phyloP scores from a whole-genome alignment of 768 basidiomycete genomes.

The Sarcodon aspratus region DNA sequence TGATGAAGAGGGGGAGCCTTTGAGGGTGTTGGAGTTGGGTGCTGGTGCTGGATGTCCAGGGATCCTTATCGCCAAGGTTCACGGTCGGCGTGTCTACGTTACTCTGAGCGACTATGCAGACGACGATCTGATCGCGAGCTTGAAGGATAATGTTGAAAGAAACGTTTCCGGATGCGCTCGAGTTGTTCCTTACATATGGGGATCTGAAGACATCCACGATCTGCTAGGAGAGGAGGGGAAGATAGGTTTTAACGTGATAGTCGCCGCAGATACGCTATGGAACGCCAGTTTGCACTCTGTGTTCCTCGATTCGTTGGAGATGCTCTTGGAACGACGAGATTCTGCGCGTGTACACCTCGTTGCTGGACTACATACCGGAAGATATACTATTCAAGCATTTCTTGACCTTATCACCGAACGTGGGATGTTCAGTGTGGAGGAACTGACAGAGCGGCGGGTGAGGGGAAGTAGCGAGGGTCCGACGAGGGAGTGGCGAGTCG shows the following conservation, averaged over 20 bases:
- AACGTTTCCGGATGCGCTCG: slow-evolving; percentile 43
- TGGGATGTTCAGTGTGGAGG: slow-evolving; percentile 23
- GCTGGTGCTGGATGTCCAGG: slow-evolving; percentile 68
- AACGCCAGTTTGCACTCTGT: slow-evolving; percentile 46
- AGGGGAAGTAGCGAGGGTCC: slow-evolving; percentile 28
- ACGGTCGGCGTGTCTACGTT: slow-evolving; percentile 26
- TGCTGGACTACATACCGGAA: slow-evolving; percentile 66
- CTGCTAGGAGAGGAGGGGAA: slow-evolving; percentile 3
- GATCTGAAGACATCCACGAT: slow-evolving; percentile 28
- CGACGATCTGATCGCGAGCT: slow-evolving; percentile 39
- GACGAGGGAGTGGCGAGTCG: slow-evolving; percentile 40
- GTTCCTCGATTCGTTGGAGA: slow-evolving; percentile 41
- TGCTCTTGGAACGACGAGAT: slow-evolving; percentile 30
- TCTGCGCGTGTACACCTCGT: slow-evolving; percentile 51
- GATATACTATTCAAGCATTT: slow-evolving; percentile 61
- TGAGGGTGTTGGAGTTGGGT: slow-evolving; percentile 57
- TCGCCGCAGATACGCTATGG: slow-evolving; percentile 76
- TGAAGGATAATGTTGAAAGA: slow-evolving; percentile 41
- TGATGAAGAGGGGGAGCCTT: neutral
- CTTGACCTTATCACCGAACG: slow-evolving; percentile 23
- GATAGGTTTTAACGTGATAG: slow-evolving; percentile 53
- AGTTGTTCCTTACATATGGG: slow-evolving; percentile 57
- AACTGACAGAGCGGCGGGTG: slow-evolving; percentile 34
- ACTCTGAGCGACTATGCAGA: slow-evolving; percentile 68
- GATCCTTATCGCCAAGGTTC: slow-evolving; percentile 45